Conservation (phyloP, 331 rosid species). For the Dryas integrifolia region DNA sequence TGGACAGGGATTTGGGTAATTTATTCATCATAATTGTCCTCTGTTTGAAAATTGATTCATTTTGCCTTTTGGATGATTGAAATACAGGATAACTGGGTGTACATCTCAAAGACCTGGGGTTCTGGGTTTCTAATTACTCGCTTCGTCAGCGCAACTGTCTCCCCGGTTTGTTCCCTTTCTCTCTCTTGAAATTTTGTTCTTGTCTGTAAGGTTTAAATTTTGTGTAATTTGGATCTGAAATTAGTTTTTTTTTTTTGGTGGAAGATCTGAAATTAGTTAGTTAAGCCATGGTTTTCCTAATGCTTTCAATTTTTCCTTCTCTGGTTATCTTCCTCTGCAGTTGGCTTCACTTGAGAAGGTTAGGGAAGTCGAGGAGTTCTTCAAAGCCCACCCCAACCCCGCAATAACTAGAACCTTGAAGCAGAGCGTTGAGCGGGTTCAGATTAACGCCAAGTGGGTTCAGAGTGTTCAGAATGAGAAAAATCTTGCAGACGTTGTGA, state of each 20-base stretch:
- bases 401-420: slow-evolving; percentile 71
- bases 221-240: background rate
- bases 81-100: slow-evolving; percentile 70
- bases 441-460: slow-evolving; percentile 76
- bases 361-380: slow-evolving; percentile 78
- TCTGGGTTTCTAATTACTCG: slow-evolving; percentile 68
- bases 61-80: background rate
- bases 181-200: slow-evolving; percentile 16
- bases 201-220: background rate
- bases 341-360: slow-evolving; percentile 81
- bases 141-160: slow-evolving; percentile 66
- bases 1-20: background rate
- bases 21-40: too few species aligned
- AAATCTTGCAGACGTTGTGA: slow-evolving; percentile 41
- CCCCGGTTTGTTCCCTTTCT: slow-evolving; percentile 61
- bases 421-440: slow-evolving; percentile 85
- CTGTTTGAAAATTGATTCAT: background rate
- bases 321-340: slow-evolving; percentile 37
- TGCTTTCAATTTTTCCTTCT: background rate
- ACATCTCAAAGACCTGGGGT: slow-evolving; percentile 57
- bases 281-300: background rate
- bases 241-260: background rate
- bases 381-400: slow-evolving; percentile 42
- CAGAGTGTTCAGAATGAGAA: slow-evolving; percentile 54
- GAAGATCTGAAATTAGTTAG: background rate